Conservation (phyloP, 805 yeast genomes). For the Teunomyces cretensis region DNA sequence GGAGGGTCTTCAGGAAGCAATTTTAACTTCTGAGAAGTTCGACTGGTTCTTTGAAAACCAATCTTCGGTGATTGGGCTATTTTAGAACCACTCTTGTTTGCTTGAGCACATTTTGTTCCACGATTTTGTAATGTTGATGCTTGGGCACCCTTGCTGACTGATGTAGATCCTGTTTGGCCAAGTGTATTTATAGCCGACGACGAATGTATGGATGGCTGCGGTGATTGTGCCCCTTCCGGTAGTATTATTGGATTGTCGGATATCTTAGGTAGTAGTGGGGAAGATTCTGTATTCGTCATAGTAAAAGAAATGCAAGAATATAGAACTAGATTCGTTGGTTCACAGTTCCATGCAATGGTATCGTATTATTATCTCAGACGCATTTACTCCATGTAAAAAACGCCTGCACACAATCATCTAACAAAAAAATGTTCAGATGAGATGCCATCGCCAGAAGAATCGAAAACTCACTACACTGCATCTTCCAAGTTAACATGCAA, state of each 20-base stretch:
- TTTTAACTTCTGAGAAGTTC: conserved; percentile 72
- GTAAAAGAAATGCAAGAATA: not conserved
- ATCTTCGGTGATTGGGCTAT: conserved; percentile 45
- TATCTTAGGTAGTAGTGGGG: conserved; percentile 14
- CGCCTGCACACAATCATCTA: not conserved
- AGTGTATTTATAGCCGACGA: not conserved
- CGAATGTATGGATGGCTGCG: not conserved
- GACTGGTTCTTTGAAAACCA: conserved; percentile 72
- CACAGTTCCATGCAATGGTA: not conserved
- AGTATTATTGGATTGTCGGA: conserved; percentile 12
- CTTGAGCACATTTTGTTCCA: conserved; percentile 11
- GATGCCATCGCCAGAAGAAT: conserved; percentile 9
- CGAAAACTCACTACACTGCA: not conserved
- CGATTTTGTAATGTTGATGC: conserved; percentile 3
- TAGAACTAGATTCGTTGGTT: not conserved
- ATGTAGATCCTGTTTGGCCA: not conserved
- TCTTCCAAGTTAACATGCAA: not conserved
- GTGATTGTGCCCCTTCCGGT: conserved; percentile 4
- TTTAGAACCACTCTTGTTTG: conserved; percentile 25
- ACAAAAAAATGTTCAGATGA: conserved; percentile 8
- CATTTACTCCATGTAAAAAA: not conserved
- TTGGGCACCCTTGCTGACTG: not conserved
- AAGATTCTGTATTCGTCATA: conserved; percentile 2
- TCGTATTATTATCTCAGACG: not conserved
- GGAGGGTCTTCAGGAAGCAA: conserved; percentile 62